Evolutionary conservation across 1,284 basidiomycete genomes (phyloP), one percentile per base, ranked within the genome.

Genomic region (Trichosporon coremiiforme): DNA sequence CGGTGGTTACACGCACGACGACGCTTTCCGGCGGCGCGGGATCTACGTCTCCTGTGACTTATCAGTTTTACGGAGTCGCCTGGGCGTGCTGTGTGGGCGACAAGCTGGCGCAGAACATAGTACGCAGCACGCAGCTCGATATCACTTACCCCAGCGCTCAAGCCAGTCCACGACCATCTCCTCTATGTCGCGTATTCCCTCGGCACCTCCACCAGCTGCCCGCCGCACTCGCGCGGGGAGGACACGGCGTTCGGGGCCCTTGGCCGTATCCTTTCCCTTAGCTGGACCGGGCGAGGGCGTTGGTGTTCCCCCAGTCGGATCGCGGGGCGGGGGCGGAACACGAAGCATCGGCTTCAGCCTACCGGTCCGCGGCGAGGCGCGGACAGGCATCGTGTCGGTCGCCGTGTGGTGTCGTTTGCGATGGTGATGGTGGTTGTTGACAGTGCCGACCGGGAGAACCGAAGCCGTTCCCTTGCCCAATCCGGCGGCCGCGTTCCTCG

Each of bases 161-260:
- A 91, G 87, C 76, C 90, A 90, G 76, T 94, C 92, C 72, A 94
- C 83, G 79, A 95, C 91, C 88, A 93, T 90, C 71, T 89, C 79
- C 85, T 95, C 93, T 33, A 90, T 84, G 74, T 93, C 91, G 79
- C 89, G 69, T 17, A 81, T 78, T 7, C 79, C 79, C 64, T 82
- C 81, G 25, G 75, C 87, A 41, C 83, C 83, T 2, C 89, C 90
- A 47, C 90, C 90, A 4, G 90, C 91, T 65, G 91, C 90, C 70
- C 92, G 87, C 74, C 91, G 87, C 68, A 90, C 87, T 75, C 93
- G 88, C 78, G 90, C 88, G 38, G 92, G 92, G 67, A 92, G 84
- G 60, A 93, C 89, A 81, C 93, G 89, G 82, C 90, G 90, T 80
- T 89, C 89, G n/a, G 57, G 57, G 13, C 57, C 57, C 31, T 60